phyloP scores from a whole-genome alignment of 306 rosid species.

The Pyrus communis region DNA sequence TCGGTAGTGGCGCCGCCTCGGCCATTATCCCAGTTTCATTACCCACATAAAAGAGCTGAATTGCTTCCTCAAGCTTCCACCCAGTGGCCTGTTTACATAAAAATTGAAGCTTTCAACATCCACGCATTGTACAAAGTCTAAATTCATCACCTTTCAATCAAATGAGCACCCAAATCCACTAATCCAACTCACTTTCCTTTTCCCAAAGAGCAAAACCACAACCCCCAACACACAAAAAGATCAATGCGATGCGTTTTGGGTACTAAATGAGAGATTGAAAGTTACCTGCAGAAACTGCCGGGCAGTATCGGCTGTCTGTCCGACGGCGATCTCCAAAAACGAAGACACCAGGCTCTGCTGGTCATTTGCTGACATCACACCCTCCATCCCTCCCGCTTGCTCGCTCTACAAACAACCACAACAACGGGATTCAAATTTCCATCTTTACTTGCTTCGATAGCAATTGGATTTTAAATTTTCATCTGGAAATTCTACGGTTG shows the following conservation, averaged over 20 bases:
- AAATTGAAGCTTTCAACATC: conserved; percentile 12
- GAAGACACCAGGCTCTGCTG: conserved; percentile 39
- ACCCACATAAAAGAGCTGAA: conserved; percentile 79
- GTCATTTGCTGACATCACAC: conserved; percentile 27
- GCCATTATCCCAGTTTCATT: conserved; percentile 45
- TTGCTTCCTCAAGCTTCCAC: conserved; percentile 94
- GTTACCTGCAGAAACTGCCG: conserved; percentile 41
- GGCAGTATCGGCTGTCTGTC: conserved; percentile 44
- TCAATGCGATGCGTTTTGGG: background rate
- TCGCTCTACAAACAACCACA: background rate
- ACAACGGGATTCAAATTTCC: background rate
- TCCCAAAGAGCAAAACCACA: background rate
- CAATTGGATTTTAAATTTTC: background rate
- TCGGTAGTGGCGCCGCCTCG: conserved; percentile 31
- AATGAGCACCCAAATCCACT: background rate
- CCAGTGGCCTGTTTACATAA: conserved; percentile 67
- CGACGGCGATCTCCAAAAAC: conserved; percentile 52
- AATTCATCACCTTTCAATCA: background rate
- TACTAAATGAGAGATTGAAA: background rate
- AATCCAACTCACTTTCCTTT: background rate
- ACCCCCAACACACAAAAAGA: background rate
- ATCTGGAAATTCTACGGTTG: background rate
- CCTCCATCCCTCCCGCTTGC: conserved; percentile 24
- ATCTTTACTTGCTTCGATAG: background rate
- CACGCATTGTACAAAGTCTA: background rate